Percentiles rank a stretch among this genome's conserved stretches.
These are phyloP conservation scores for Fraxinus latifolia DNA, from an alignment of 305 asterid species.

Conservation along the genomic window DNA sequence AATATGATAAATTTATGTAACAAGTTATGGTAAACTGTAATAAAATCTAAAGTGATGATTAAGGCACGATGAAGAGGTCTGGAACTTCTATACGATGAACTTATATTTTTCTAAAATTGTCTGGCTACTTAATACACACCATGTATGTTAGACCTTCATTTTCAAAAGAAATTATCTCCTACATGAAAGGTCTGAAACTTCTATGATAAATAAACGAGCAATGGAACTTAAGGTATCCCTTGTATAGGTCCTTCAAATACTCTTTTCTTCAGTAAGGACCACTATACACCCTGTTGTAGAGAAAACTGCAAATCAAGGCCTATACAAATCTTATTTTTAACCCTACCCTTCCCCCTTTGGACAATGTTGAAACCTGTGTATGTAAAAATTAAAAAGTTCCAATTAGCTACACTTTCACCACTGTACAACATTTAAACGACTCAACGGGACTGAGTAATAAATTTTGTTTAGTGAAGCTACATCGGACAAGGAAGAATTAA, in stretches of 20 bases:
- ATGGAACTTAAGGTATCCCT: not conserved
- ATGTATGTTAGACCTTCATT: not conserved
- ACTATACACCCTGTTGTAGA: not conserved
- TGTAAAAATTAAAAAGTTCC: not conserved
- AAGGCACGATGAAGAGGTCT: not conserved
- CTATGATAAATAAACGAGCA: not conserved
- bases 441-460: not conserved
- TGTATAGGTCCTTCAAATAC: not conserved
- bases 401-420: not conserved
- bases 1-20: not conserved
- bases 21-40: not conserved
- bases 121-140: not conserved
- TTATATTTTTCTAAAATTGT: not conserved
- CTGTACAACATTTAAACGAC: not conserved
- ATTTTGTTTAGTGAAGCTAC: not conserved
- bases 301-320: not conserved
- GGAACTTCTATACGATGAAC: not conserved
- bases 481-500: not conserved
- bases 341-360: not conserved
- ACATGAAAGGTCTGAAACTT: not conserved
- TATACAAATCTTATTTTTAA: not conserved
- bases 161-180: not conserved
- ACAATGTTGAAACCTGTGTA: not conserved
- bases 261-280: not conserved
- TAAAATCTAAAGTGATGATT: not conserved